Evolutionary conservation across 163 green algal genomes (phyloP).

Genomic region (Trebouxiophyceae sp.): DNA sequence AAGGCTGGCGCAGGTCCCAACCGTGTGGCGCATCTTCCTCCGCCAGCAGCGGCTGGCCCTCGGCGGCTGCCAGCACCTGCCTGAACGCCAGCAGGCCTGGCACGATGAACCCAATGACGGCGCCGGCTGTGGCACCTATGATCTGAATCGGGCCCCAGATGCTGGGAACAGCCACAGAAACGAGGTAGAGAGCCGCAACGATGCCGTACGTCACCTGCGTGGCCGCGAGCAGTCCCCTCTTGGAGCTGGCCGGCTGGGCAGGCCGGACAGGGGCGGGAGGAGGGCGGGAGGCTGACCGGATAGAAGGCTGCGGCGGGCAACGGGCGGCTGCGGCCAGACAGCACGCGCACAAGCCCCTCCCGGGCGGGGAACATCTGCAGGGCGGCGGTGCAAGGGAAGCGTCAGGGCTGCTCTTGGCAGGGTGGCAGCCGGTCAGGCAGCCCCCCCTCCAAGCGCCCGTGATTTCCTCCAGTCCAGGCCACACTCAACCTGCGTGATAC

Average conservation of each 20-base stretch:
- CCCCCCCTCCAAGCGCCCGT: too few relatives aligned
- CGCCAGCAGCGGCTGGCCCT: neutral
- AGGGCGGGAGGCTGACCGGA: neutral
- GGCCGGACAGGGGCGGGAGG: too few relatives aligned
- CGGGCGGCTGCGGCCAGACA: neutral
- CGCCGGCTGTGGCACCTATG: constrained; percentile 4
- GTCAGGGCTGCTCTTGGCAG: too few relatives aligned
- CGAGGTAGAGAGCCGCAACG: neutral
- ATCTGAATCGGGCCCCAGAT: constrained; percentile 7
- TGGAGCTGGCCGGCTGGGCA: too few relatives aligned
- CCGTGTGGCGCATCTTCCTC: neutral
- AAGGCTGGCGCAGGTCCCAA: neutral
- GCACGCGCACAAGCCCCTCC: neutral
- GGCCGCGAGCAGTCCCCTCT: too few relatives aligned
- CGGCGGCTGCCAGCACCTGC: neutral
- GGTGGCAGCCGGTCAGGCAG: too few relatives aligned
- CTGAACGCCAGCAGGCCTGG: neutral
- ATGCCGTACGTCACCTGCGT: constrained; percentile 1
- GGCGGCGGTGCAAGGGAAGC: too few relatives aligned
- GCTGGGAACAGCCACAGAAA: neutral
- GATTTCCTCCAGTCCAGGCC: too few relatives aligned
- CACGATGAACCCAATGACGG: constrained; percentile 1
- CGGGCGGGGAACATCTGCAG: constrained; percentile 1
- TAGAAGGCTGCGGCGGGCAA: neutral
- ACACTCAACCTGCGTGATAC: too few relatives aligned